A percentile compares a stretch with the other conserved stretches of the same genome.
phyloP scores from a whole-genome alignment of 805 yeast genomes.

The Grigorovia jiainica region DNA sequence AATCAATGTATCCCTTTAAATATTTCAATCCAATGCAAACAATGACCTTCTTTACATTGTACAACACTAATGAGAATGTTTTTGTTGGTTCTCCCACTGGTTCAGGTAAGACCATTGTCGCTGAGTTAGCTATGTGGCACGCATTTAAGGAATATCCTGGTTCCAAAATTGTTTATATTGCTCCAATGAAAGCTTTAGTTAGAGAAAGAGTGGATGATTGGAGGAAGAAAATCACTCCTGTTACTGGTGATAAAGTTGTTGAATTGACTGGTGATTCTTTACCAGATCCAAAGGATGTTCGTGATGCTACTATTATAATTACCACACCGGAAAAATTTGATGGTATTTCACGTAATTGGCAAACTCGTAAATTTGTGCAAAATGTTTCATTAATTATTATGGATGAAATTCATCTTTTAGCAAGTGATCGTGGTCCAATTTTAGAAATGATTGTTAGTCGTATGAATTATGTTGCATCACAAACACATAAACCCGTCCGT shows the following conservation, averaged over 20 bases:
- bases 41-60: slow-evolving; percentile 85
- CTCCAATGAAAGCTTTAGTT: slow-evolving; percentile 89
- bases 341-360: slow-evolving; percentile 87
- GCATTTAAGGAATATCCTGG: slow-evolving; percentile 78
- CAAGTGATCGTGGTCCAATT: slow-evolving; percentile 97
- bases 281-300: slow-evolving; percentile 68
- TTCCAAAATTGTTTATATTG: slow-evolving; percentile 82
- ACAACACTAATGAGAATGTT: slow-evolving; percentile 67
- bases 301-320: slow-evolving; percentile 76
- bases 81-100: slow-evolving; percentile 98
- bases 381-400: slow-evolving; percentile 81
- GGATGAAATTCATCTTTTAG: slow-evolving; percentile 93
- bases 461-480: slow-evolving; percentile 46
- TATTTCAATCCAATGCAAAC: slow-evolving; percentile 99
- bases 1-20: slow-evolving; percentile 64
- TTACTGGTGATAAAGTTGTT: slow-evolving; percentile 78
- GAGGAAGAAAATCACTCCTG: slow-evolving; percentile 72
- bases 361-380: slow-evolving; percentile 74
- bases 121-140: slow-evolving; percentile 95
- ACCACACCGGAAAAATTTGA: slow-evolving; percentile 98
- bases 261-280: slow-evolving; percentile 96
- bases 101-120: slow-evolving; percentile 95
- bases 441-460: slow-evolving; percentile 92
- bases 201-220: slow-evolving; percentile 94
- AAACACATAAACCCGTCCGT: slow-evolving; percentile 80